Evolutionary conservation across 345 rosid genomes (phyloP), one percentile per base, ranked within the genome.

Genomic region (Eucalyptus grandis): DNA sequence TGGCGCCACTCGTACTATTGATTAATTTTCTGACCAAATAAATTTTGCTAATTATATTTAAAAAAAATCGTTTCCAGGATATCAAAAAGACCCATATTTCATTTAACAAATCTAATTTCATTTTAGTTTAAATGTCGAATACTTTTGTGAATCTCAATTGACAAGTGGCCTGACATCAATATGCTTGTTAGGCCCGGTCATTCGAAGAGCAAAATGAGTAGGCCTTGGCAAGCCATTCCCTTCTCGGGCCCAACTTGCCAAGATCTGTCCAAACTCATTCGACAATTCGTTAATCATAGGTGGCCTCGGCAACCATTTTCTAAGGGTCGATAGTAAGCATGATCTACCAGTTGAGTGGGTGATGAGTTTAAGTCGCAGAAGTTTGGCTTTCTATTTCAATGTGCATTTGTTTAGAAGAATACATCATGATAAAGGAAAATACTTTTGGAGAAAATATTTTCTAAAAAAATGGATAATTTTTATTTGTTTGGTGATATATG

Each of bases 291-390:
- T 65, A n/a, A 30, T 2, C 72, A 62, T 30, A 65, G 10, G n/a
- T 3, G 67, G 67, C 67, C 31, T 27, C 4, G 37, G 16, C 17
- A 62, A 14, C 0, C 56, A 53, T 53, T 53, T 30, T 62, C 8
- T 30, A 65, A 65, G 37, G 19, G 9, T 65, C 6, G 5, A 65
- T 65, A 7, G 3, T 30, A 65, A 65, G 19, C 72, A 3, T 65
- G 0, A 65, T 30, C 5, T 14, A 0, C 7, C 19, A 30, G 4
- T 14, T 27, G 72, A 62, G 0, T 14, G 34, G 6, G 16, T 6
- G 9, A 13, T 13, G 72, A 30, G 72, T 27, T 62, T 62, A 30
- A 62, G 72, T 62, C 17, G 17, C 0, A 30, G 1, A 30, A 30
- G 37, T 30, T 30, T 7, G 72, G 37, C 37, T 65, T 65, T 65